phyloP scores from a whole-genome alignment of 352 stramenopile species.

The Chrysophaeum taylorii region DNA sequence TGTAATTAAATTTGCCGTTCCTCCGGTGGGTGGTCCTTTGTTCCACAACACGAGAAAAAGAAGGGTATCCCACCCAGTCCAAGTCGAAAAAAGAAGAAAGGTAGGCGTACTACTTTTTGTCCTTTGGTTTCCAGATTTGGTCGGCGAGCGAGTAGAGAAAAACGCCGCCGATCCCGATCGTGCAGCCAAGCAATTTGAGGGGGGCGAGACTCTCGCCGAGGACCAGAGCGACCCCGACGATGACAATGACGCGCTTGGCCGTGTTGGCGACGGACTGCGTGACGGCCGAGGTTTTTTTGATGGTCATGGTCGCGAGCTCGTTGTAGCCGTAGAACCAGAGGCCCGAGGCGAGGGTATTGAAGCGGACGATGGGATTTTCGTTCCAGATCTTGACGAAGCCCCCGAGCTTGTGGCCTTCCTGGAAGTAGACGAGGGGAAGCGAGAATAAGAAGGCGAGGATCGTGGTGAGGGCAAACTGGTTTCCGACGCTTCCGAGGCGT shows the following conservation, averaged over 20 bases:
- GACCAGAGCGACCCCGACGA: constrained; percentile 56
- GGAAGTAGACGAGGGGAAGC: constrained; percentile 28
- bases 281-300: constrained; percentile 65
- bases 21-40: no score
- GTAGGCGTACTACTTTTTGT: no score
- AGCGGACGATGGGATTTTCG: constrained; percentile 27
- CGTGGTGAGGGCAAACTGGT: constrained; percentile 59
- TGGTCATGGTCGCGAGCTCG: constrained; percentile 55
- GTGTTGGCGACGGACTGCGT: constrained; percentile 61
- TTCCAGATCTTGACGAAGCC: constrained; percentile 29
- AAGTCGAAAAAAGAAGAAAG: no score
- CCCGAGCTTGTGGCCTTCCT: constrained; percentile 20
- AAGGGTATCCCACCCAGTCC: no score
- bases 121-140: no score
- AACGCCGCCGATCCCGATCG: constrained; percentile 61
- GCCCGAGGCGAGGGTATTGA: constrained; percentile 31
- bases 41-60: no score
- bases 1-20: no score
- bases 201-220: constrained; percentile 33
- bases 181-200: constrained; percentile 45
- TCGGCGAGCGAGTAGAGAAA: constrained; percentile 64
- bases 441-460: constrained; percentile 42
- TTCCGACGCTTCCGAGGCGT: constrained; percentile 55
- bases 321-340: constrained; percentile 37
- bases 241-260: constrained; percentile 62